Conservation (phyloP, 805 yeast genomes). For the Hemisphaericaspora nanyangensis region DNA sequence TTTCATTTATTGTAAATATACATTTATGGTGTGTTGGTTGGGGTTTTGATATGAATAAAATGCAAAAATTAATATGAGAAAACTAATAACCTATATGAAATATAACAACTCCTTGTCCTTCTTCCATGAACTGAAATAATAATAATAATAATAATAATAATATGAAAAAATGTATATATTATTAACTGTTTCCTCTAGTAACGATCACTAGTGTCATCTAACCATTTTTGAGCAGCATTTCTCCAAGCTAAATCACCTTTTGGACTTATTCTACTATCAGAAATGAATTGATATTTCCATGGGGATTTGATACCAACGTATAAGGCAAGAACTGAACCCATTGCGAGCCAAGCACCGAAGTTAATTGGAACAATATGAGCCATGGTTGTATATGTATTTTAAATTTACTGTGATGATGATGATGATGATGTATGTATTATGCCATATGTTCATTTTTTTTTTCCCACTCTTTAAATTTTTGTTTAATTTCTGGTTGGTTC, state of each 20-base stretch:
- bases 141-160: too few relatives aligned
- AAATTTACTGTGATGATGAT: not conserved
- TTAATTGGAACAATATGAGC: constrained; percentile 40
- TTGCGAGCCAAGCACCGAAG: constrained; percentile 37
- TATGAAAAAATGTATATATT: not conserved
- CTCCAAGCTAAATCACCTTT: constrained; percentile 48
- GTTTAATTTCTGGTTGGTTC: constrained; percentile 12
- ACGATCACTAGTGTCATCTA: constrained; percentile 25
- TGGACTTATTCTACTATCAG: constrained; percentile 42
- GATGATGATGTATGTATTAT: not conserved
- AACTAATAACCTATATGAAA: too few relatives aligned
- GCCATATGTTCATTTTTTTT: not conserved
- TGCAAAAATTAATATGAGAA: not conserved
- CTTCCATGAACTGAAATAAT: not conserved
- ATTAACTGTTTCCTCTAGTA: too few relatives aligned
- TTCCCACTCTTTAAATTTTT: not conserved
- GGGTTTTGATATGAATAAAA: too few relatives aligned
- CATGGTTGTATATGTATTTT: constrained; percentile 7
- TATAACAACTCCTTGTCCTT: too few relatives aligned
- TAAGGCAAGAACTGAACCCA: constrained; percentile 38
- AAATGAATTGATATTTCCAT: constrained; percentile 36
- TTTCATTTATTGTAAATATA: not conserved
- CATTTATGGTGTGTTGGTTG: not conserved
- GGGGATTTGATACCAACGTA: constrained; percentile 40
- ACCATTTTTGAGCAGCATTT: constrained; percentile 43